Conservation (phyloP, 1,139 yeast genomes). For the Hemisphaericaspora xylofermentans region DNA sequence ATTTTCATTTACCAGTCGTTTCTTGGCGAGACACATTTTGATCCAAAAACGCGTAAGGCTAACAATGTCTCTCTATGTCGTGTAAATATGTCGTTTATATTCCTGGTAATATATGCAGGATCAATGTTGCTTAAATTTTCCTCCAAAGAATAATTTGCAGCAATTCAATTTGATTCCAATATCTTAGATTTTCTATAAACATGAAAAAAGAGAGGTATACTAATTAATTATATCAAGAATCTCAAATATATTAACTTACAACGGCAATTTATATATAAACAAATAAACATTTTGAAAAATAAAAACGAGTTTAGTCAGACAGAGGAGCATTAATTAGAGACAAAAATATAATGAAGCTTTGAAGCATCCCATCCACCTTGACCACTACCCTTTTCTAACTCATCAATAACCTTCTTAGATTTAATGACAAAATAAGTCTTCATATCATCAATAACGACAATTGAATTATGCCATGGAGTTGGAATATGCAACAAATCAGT, state of each 20-base stretch:
- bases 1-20: too few relatives aligned
- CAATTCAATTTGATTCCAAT: not conserved
- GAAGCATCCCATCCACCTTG: constrained; percentile 26
- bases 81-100: too few relatives aligned
- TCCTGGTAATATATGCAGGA: not conserved
- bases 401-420: constrained; percentile 25
- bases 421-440: constrained; percentile 27
- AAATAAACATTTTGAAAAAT: not conserved
- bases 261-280: too few relatives aligned
- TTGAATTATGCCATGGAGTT: constrained; percentile 66
- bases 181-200: too few relatives aligned
- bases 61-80: too few relatives aligned
- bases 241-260: too few relatives aligned
- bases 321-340: constrained; percentile 8
- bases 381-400: constrained; percentile 23
- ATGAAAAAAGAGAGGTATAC: too few relatives aligned
- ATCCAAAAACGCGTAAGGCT: too few relatives aligned
- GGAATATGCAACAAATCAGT: constrained; percentile 59
- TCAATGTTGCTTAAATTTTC: not conserved
- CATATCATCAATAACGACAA: constrained; percentile 40
- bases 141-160: not conserved
- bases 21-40: too few relatives aligned
- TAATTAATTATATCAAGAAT: too few relatives aligned
- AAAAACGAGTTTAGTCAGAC: too few relatives aligned
- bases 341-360: constrained; percentile 14